Conservation (phyloP, 169 alveolate genomes). For the Neospora caninum region DNA sequence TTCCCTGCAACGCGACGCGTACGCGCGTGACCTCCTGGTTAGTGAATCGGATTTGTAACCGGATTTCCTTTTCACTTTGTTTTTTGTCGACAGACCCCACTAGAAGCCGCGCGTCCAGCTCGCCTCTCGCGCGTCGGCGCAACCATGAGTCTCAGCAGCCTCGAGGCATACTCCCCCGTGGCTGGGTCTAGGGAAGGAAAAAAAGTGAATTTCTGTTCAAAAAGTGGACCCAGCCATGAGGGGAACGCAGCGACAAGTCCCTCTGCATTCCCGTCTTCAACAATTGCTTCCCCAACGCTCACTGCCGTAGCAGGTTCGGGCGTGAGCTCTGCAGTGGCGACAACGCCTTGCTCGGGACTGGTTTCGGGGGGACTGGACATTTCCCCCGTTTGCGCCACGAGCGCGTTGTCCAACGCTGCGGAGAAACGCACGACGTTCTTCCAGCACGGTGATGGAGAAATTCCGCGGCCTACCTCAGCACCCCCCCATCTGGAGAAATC, state of each 20-base stretch:
- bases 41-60: neutral
- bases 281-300: neutral
- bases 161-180: neutral
- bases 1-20: neutral
- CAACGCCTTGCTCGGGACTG: neutral
- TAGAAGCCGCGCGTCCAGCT: neutral
- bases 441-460: neutral
- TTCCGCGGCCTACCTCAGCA: conserved; percentile 30
- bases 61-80: neutral
- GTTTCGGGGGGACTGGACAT: neutral
- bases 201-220: neutral
- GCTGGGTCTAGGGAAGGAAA: conserved; percentile 15
- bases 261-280: neutral
- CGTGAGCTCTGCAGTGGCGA: neutral
- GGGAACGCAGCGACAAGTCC: neutral
- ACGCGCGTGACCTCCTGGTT: no score
- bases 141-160: conserved; percentile 5
- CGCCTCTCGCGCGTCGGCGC: neutral
- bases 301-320: neutral
- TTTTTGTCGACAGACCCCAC: neutral
- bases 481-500: conserved; percentile 30
- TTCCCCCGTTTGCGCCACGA: neutral
- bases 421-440: neutral
- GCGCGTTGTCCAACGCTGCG: neutral
- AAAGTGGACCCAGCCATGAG: neutral